Conservation (phyloP, 2,329 filamentous ascomycete genomes). For the Colletotrichum theobromicola region DNA sequence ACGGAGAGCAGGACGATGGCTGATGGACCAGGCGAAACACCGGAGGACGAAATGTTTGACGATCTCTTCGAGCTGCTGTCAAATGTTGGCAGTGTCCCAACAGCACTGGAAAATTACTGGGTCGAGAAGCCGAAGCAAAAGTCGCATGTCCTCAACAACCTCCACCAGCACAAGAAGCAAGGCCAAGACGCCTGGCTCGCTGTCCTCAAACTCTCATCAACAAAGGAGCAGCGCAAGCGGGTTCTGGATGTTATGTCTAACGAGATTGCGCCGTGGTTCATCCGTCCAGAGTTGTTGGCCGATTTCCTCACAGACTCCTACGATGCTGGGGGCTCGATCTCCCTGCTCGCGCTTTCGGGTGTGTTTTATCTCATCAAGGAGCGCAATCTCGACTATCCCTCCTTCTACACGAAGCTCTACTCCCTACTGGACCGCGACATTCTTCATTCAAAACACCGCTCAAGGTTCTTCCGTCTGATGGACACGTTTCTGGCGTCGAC, state of each 20-base stretch:
- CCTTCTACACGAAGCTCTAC: slow-evolving; percentile 93
- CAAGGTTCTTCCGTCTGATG: slow-evolving; percentile 88
- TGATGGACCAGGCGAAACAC: slow-evolving; percentile 23
- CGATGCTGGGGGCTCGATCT: slow-evolving; percentile 83
- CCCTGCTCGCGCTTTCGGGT: slow-evolving; percentile 86
- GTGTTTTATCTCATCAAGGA: slow-evolving; percentile 94
- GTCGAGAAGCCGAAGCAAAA: slow-evolving; percentile 68
- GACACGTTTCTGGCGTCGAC: slow-evolving; percentile 91
- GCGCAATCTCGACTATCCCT: slow-evolving; percentile 94
- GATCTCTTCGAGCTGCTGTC: slow-evolving; percentile 68
- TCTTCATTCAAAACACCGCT: slow-evolving; percentile 92
- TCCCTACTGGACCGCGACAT: slow-evolving; percentile 86
- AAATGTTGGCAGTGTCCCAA: slow-evolving; percentile 73
- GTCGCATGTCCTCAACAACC: slow-evolving; percentile 68
- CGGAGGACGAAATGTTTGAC: slow-evolving; percentile 50
- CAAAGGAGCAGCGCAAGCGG: slow-evolving; percentile 77
- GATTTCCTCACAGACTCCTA: slow-evolving; percentile 98
- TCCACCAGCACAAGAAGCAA: slow-evolving; percentile 75
- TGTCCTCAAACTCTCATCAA: slow-evolving; percentile 71
- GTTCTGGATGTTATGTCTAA: slow-evolving; percentile 78
- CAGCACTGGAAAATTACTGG: slow-evolving; percentile 74
- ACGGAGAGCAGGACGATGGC: slow-evolving; percentile 35
- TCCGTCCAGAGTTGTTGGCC: slow-evolving; percentile 85
- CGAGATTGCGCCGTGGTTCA: slow-evolving; percentile 88
- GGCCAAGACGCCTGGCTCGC: slow-evolving; percentile 89